phyloP scores from a whole-genome alignment of 1,139 yeast species.

The Hansenula lynferdii region DNA sequence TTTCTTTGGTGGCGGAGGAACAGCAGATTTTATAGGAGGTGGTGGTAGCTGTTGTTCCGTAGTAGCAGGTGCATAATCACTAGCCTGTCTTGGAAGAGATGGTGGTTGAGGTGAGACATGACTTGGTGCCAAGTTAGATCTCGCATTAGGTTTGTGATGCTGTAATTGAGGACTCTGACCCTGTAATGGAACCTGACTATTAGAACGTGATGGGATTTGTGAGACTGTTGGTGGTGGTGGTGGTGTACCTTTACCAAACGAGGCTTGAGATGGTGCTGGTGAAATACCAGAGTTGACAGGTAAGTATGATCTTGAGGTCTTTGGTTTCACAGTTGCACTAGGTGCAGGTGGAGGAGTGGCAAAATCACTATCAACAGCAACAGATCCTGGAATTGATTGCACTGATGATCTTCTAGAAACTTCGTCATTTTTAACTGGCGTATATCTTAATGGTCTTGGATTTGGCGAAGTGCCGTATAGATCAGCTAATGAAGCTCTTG shows the following conservation, averaged over 20 bases:
- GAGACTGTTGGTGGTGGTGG: not conserved
- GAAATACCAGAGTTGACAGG: not conserved
- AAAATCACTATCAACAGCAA: slow-evolving; percentile 5
- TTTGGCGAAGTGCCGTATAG: not conserved
- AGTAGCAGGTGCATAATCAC: too few species aligned
- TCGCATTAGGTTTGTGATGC: not conserved
- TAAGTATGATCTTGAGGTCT: not conserved
- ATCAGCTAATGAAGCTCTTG: slow-evolving; percentile 7
- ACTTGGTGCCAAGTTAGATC: not conserved
- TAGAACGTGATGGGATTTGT: not conserved
- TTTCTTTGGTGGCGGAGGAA: not conserved
- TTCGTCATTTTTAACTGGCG: slow-evolving; percentile 2
- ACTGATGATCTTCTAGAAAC: slow-evolving; percentile 19
- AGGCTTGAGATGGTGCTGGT: not conserved
- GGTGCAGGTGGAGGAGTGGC: slow-evolving; percentile 7
- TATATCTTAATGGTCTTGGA: slow-evolving; percentile 1
- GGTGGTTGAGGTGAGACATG: too few species aligned
- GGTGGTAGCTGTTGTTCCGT: too few species aligned
- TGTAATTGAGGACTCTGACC: not conserved
- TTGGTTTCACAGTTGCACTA: not conserved
- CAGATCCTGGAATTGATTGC: slow-evolving; percentile 10
- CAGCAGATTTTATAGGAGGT: not conserved
- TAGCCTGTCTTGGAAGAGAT: not conserved
- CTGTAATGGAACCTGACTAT: not conserved
- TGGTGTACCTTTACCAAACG: not conserved